Percentiles rank a stretch among this genome's conserved stretches.
Evolutionary conservation across 179 eudicot species (phyloP).

Genomic region (Vitellaria paradoxa): DNA sequence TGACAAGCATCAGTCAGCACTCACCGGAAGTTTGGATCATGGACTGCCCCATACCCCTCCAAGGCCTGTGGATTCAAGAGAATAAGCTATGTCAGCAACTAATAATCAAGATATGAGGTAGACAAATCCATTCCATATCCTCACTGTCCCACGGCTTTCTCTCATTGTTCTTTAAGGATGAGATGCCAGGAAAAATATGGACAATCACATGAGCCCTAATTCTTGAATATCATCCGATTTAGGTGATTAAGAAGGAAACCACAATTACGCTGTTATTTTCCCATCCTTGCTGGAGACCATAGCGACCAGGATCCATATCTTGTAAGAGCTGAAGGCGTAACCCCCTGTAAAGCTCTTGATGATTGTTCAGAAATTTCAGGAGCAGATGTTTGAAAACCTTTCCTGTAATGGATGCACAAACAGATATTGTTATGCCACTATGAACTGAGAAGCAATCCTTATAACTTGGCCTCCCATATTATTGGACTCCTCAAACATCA

Average conservation of each 20-base stretch:
- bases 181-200: slow-evolving; percentile 66
- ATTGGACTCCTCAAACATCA: slow-evolving; percentile 43
- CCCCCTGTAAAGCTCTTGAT: slow-evolving; percentile 62
- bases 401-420: slow-evolving; percentile 96
- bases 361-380: slow-evolving; percentile 61
- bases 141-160: slow-evolving; percentile 87
- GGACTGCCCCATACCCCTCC: slow-evolving; percentile 94
- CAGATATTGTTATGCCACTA: slow-evolving; percentile 63
- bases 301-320: slow-evolving; percentile 96
- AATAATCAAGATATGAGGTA: slow-evolving; percentile 66
- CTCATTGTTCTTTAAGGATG: slow-evolving; percentile 78
- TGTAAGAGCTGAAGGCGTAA: slow-evolving; percentile 38
- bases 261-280: slow-evolving; percentile 99
- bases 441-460: slow-evolving; percentile 49
- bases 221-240: slow-evolving; percentile 86
- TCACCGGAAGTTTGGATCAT: slow-evolving; percentile 91
- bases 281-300: slow-evolving; percentile 99
- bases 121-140: slow-evolving; percentile 97
- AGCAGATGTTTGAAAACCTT: slow-evolving; percentile 57
- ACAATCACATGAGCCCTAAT: slow-evolving; percentile 90
- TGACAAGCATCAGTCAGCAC: slow-evolving; percentile 37
- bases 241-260: slow-evolving; percentile 98
- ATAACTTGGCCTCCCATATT: slow-evolving; percentile 56
- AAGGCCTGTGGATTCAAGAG: slow-evolving; percentile 99
- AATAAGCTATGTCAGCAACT: slow-evolving; percentile 96